These are phyloP conservation scores for Emydomyces testavorans DNA, from an alignment of 2,329 filamentous ascomycete genomes.

Conservation along the genomic window DNA sequence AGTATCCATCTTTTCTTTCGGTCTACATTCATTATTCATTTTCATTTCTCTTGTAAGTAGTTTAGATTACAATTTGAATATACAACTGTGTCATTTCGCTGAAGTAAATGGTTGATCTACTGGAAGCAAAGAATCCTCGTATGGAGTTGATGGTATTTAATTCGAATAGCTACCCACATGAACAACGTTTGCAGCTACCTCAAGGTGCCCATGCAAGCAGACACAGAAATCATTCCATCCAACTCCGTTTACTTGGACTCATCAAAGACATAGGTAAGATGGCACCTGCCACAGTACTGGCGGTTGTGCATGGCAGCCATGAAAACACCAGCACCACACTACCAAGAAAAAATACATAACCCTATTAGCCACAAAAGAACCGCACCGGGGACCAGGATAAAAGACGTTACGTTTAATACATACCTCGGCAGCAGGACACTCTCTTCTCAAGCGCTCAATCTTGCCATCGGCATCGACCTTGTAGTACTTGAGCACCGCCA, in stretches of 20 bases:
- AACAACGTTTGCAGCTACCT: not conserved
- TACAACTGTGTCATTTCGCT: not conserved
- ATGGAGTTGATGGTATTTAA: not conserved
- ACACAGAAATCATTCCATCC: not conserved
- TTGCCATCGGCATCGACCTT: slow-evolving; percentile 99
- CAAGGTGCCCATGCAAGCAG: not conserved
- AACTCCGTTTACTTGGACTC: slow-evolving; percentile 42
- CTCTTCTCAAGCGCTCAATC: slow-evolving; percentile 97
- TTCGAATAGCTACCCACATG: not conserved
- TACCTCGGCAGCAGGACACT: slow-evolving; percentile 87
- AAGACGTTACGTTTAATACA: slow-evolving; percentile 32
- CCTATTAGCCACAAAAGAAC: slow-evolving; percentile 27
- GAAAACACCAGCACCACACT: slow-evolving; percentile 99
- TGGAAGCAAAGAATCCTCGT: not conserved
- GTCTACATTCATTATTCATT: not conserved
- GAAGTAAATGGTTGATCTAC: not conserved
- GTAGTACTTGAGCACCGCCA: slow-evolving; percentile 99
- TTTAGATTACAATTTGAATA: not conserved
- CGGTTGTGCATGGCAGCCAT: slow-evolving; percentile 99
- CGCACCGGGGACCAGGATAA: not conserved
- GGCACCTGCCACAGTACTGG: slow-evolving; percentile 79
- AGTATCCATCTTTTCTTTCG: not conserved
- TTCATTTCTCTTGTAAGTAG: not conserved
- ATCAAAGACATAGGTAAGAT: slow-evolving; percentile 61
- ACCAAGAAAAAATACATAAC: slow-evolving; percentile 11